These are phyloP conservation scores for Colletotrichum higginsianum DNA, from an alignment of 2,329 filamentous ascomycete species.

Conservation along the genomic window DNA sequence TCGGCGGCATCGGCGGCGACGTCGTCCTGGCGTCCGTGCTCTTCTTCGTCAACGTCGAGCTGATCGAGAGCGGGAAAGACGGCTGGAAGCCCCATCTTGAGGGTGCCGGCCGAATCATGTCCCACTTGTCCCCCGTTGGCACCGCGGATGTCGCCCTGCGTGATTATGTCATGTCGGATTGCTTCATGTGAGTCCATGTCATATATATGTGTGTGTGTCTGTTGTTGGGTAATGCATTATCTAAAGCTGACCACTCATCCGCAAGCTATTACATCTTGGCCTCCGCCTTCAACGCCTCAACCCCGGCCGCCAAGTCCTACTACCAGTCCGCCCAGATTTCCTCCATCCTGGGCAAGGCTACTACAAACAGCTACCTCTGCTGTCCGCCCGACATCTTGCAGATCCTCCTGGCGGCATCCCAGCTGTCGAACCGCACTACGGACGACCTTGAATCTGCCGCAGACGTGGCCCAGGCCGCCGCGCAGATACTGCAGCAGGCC, in stretches of 20 bases:
- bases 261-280: conserved; percentile 62
- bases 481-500: conserved; percentile 55
- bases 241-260: conserved; percentile 27
- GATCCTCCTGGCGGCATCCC: conserved; percentile 60
- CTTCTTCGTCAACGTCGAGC: conserved; percentile 66
- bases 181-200: conserved; percentile 56
- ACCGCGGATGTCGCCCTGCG: conserved; percentile 54
- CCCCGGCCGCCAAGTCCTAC: conserved; percentile 49
- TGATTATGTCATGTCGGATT: conserved; percentile 64
- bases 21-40: conserved; percentile 62
- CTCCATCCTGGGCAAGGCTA: conserved; percentile 56
- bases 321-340: conserved; percentile 56
- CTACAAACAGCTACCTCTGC: conserved; percentile 63
- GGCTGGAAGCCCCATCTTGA: conserved; percentile 64
- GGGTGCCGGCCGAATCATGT: conserved; percentile 61
- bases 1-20: conserved; percentile 54
- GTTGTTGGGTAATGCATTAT: conserved; percentile 13
- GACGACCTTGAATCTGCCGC: conserved; percentile 48
- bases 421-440: conserved; percentile 53
- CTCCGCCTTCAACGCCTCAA: conserved; percentile 58
- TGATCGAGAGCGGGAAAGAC: conserved; percentile 64
- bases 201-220: background rate
- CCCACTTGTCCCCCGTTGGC: conserved; percentile 53
- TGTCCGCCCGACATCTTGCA: conserved; percentile 61
- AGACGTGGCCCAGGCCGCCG: conserved; percentile 50